Evolutionary conservation across 164 flowering plant species (phyloP), one percentile per base, ranked within the genome.

Genomic region (Macadamia tetraphylla): DNA sequence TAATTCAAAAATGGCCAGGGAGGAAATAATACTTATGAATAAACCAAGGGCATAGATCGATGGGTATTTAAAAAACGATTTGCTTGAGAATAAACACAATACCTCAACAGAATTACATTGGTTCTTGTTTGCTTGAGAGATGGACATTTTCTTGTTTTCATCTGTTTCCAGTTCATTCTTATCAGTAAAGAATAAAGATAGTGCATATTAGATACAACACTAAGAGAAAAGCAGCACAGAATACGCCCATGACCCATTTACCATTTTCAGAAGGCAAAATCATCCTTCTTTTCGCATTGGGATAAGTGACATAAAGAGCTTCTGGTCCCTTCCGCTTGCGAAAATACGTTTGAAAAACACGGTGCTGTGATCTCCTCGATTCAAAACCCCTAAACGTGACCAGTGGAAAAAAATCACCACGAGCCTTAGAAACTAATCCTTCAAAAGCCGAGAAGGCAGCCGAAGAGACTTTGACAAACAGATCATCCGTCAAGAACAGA

Each of bases 241-340:
- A 44, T 15, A 3, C 1, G 1, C 8, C 17, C 57, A 52, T 48
- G 23, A 23, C 23, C 23, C 23, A 23, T 14, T 43, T 76, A 81
- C 82, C 83, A 31, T 35, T 32, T 51, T 62, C 72, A 53, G 58
- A 40, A 17, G 31, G 57, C 31, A 35, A 62, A 61, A 67, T 12
- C 12, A 71, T 12, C 63, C 83, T 77, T 71, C 76, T 80, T 58
- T 77, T 80, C 29, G 60, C 65, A 46, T 49, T 6, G 2, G 70
- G 63, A 17, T 63, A 65, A 29, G 29, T 32, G 14, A 44, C 9
- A 6, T 60, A 17, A 35, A 53, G 72, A 31, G 14, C 3, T 40
- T 58, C 68, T n/a, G 15, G n/a, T 29, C 71, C 69, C 74, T 81
- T 82, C 73, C 87, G 70, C 75, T 78, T 86, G 74, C 82, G 71